Evolutionary conservation across 2,329 filamentous ascomycete species (phyloP), one percentile per base, ranked within the genome.

Genomic region (Chaetomium globosum): DNA sequence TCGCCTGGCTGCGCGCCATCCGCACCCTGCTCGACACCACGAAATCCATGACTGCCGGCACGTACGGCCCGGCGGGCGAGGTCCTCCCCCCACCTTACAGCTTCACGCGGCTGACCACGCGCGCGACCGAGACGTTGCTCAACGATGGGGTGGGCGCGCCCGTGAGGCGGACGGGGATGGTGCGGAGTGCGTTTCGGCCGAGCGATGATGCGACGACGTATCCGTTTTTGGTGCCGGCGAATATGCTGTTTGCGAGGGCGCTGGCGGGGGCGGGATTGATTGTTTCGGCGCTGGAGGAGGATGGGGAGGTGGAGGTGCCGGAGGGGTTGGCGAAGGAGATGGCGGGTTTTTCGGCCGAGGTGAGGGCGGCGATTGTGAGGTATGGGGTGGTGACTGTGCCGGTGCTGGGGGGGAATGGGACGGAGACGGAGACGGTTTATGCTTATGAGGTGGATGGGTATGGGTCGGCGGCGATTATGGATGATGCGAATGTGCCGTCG

Each of bases 121-220:
- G 85, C 1, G 88, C 90, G 7, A 94, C 92, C 0, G 93, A 97
- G 74, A 97, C 93, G 0, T 83, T 97, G 2, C 85, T 83, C 64
- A 89, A 97, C 65, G 81, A 81, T 9, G 94, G 94, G 9, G 80
- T 88, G 33, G 93, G 93, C 21, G 93, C 92, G 70, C 94, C 94
- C 0, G 84, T 96, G 1, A 89, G 87, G 61, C 86, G 91, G 84
- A 95, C 92, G 1, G 92, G 92, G 0, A 84, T 97, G 59, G 85
- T 97, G 51, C 86, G 94, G 62, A 93, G 90, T 70, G 92, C 93
- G 33, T 97, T 97, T 80, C 85, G 94, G 1, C 94, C 93, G 0
- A 94, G 90, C 65, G 94, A 98, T 75, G 94, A 97, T 75, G 87
- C 92, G 16, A 92, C 90, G 0, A 90, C 91, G 48, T 88, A 92